A percentile compares a stretch with the other conserved stretches of the same genome.
Conservation (phyloP, 1,284 basidiomycete genomes). For the Ceratobasidium sp. region DNA sequence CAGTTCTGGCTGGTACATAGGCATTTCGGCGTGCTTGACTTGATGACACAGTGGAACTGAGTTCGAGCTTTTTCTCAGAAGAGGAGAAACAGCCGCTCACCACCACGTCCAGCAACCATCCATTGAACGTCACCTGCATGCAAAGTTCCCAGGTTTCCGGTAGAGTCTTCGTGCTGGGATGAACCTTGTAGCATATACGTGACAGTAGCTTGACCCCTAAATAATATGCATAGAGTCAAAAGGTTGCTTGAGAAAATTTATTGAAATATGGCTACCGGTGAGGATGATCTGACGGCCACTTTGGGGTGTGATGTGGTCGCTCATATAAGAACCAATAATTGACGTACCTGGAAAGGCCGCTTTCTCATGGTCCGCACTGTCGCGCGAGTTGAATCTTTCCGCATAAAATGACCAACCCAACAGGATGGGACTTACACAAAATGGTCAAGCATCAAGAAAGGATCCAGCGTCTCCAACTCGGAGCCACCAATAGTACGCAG, state of each 20-base stretch:
- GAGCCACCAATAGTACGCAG: conserved; percentile 18
- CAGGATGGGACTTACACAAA: neutral
- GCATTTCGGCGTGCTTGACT: conserved; percentile 26
- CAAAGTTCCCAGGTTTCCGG: conserved; percentile 5
- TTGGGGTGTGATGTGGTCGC: neutral
- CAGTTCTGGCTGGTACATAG: conserved; percentile 4
- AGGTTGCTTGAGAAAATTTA: too few species aligned
- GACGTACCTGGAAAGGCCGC: conserved; percentile 18
- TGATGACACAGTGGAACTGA: neutral
- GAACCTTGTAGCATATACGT: conserved; percentile 33
- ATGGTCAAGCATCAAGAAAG: conserved; percentile 10
- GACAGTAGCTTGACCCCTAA: conserved; percentile 16
- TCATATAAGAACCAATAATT: neutral
- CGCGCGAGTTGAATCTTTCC: too few species aligned
- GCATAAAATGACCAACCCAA: too few species aligned
- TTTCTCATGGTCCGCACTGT: conserved; percentile 6
- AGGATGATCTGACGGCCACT: conserved; percentile 13
- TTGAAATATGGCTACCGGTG: conserved; percentile 5
- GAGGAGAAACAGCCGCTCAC: neutral
- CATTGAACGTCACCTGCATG: conserved; percentile 21
- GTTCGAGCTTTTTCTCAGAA: neutral
- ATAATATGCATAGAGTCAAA: too few species aligned
- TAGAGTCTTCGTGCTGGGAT: conserved; percentile 17
- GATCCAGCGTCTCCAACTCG: conserved; percentile 22
- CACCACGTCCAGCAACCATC: conserved; percentile 28